A percentile compares a stretch with the other conserved stretches of the same genome.
These are phyloP conservation scores for Falciphora oryzae DNA, from an alignment of 2,329 filamentous ascomycete species.

Conservation along the genomic window DNA sequence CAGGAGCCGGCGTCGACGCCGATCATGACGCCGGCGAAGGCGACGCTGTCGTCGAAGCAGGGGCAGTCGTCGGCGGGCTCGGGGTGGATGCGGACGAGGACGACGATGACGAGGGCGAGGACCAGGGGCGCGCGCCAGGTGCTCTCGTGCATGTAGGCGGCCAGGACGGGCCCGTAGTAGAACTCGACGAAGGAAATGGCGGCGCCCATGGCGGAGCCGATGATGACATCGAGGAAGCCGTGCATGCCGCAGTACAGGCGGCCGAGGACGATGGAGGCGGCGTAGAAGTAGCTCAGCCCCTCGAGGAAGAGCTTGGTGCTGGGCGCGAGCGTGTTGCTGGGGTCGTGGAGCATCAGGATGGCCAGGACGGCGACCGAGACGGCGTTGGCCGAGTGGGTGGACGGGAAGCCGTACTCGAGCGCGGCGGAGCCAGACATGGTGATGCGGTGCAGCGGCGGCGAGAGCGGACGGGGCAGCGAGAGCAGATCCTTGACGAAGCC, in stretches of 20 bases:
- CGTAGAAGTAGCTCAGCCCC: conserved; percentile 73
- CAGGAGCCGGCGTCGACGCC: conserved; percentile 78
- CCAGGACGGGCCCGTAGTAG: conserved; percentile 55
- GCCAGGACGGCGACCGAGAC: conserved; percentile 83
- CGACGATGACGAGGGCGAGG: conserved; percentile 60
- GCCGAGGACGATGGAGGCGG: conserved; percentile 81
- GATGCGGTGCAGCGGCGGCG: conserved; percentile 86
- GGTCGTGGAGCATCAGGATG: conserved; percentile 63
- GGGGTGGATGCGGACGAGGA: conserved; percentile 82
- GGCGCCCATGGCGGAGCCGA: conserved; percentile 74
- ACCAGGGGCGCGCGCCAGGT: conserved; percentile 59
- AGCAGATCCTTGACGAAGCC: conserved; percentile 93
- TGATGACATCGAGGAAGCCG: conserved; percentile 83
- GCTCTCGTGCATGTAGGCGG: conserved; percentile 63
- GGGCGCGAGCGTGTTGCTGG: conserved; percentile 43
- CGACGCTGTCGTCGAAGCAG: conserved; percentile 93
- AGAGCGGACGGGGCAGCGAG: conserved; percentile 85
- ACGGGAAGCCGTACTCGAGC: conserved; percentile 95
- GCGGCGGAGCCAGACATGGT: conserved; percentile 96
- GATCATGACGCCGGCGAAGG: conserved; percentile 85
- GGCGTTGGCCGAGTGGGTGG: conserved; percentile 94
- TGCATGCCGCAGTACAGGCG: conserved; percentile 98
- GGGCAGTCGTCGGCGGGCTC: conserved; percentile 96
- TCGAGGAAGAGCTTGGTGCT: conserved; percentile 59
- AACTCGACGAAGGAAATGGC: conserved; percentile 55